Evolutionary conservation across 2,329 filamentous ascomycete species (phyloP).

Genomic region (Cladosporium sp.): DNA sequence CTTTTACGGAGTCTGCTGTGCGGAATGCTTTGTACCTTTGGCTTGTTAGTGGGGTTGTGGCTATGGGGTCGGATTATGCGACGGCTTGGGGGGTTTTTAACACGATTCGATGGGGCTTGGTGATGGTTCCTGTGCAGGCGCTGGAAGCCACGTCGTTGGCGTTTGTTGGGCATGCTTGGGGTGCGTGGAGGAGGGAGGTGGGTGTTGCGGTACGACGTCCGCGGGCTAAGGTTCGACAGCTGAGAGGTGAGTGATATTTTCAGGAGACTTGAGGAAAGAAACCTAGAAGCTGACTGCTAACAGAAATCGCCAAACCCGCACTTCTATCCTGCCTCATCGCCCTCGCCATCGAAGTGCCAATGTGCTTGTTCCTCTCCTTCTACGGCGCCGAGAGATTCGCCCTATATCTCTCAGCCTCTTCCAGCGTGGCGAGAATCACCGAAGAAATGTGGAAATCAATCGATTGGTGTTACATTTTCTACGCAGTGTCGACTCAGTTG

Average conservation of each 20-base stretch:
- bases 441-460: slow-evolving; percentile 59
- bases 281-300: background rate
- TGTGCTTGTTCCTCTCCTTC: slow-evolving; percentile 58
- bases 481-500: slow-evolving; percentile 60
- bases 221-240: slow-evolving; percentile 15
- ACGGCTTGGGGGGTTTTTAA: slow-evolving; percentile 71
- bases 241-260: slow-evolving; percentile 13
- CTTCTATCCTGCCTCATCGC: slow-evolving; percentile 50
- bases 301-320: slow-evolving; percentile 49
- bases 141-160: slow-evolving; percentile 61
- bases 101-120: slow-evolving; percentile 67
- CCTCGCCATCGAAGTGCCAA: slow-evolving; percentile 54
- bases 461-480: slow-evolving; percentile 63
- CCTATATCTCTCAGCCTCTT: slow-evolving; percentile 54
- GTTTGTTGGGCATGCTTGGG: slow-evolving; percentile 66
- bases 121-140: slow-evolving; percentile 68
- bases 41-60: slow-evolving; percentile 61
- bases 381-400: slow-evolving; percentile 59
- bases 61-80: slow-evolving; percentile 59
- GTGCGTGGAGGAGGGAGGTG: slow-evolving; percentile 41
- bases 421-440: slow-evolving; percentile 55
- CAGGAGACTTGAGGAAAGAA: background rate
- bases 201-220: slow-evolving; percentile 23
- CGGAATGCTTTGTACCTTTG: slow-evolving; percentile 67
- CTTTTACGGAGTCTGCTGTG: slow-evolving; percentile 60